Conservation (phyloP, 305 asterid genomes). For the Ilex paraguariensis region DNA sequence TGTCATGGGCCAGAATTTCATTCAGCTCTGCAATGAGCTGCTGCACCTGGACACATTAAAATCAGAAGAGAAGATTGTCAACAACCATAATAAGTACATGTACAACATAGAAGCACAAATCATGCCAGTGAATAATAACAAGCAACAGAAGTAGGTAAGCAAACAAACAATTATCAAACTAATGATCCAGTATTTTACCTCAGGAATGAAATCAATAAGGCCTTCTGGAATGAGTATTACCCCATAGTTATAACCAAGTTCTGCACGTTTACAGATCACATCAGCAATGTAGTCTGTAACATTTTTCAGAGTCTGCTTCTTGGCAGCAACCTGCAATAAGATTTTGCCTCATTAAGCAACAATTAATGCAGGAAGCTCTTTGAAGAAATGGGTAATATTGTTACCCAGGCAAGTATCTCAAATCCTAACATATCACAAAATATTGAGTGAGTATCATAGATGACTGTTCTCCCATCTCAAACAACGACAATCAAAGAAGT, state of each 20-base stretch:
- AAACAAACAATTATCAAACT: background rate
- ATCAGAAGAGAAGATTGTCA: conserved; percentile 7
- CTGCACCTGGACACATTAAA: conserved; percentile 51
- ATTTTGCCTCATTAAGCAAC: conserved; percentile 9
- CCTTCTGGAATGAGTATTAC: conserved; percentile 98
- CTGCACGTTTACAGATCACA: conserved; percentile 81
- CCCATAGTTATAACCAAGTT: conserved; percentile 82
- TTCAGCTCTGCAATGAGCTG: conserved; percentile 88
- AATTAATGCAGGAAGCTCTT: background rate
- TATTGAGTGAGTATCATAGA: no score
- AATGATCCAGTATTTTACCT: conserved; percentile 40
- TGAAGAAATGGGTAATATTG: no score
- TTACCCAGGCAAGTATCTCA: no score
- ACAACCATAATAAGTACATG: conserved; percentile 6
- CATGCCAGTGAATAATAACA: conserved; percentile 1
- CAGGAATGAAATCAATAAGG: conserved; percentile 95
- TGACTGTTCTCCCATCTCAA: no score
- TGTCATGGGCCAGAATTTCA: conserved; percentile 92
- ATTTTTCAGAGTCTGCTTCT: conserved; percentile 79
- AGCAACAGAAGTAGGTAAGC: conserved; percentile 7
- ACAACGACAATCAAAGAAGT: no score
- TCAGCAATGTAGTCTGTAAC: conserved; percentile 87
- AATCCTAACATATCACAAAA: no score
- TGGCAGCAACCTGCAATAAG: conserved; percentile 73
- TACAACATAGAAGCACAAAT: conserved; percentile 10